Evolutionary conservation across 306 rosid species (phyloP).

Genomic region (Fagus crenata): DNA sequence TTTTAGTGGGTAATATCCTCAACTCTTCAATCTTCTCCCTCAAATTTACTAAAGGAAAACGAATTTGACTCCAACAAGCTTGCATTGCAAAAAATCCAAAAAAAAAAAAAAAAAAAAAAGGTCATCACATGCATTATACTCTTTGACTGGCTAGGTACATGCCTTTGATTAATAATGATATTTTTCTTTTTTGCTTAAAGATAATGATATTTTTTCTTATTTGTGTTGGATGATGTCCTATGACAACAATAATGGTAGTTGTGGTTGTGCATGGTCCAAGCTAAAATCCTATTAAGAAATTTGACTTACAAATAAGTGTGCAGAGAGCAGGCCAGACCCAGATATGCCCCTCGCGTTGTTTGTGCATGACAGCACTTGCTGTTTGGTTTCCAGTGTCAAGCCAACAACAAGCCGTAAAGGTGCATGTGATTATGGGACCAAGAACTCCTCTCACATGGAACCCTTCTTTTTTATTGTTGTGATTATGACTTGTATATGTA

Average conservation of each 20-base stretch:
- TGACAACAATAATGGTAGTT: not conserved
- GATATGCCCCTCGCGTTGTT: not conserved
- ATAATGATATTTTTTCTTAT: no score
- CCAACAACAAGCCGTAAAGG: not conserved
- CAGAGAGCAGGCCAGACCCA: not conserved
- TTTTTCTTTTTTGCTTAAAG: no score
- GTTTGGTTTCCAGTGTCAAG: not conserved
- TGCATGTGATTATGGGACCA: slow-evolving; percentile 18
- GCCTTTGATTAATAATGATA: not conserved
- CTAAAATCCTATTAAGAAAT: not conserved
- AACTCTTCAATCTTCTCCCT: no score
- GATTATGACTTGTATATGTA: not conserved
- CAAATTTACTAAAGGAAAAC: no score
- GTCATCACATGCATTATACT: no score
- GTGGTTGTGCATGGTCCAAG: no score
- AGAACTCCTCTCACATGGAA: slow-evolving; percentile 20
- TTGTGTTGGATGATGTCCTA: not conserved
- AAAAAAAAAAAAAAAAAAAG: no score
- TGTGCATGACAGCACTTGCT: slow-evolving; percentile 12
- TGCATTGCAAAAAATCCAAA: no score
- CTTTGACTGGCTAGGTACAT: not conserved
- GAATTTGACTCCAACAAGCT: no score
- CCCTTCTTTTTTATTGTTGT: not conserved
- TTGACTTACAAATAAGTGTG: not conserved
- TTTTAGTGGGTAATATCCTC: no score